Conservation (phyloP, 148 eudicot genomes). For the Rhododendron williamsianum region DNA sequence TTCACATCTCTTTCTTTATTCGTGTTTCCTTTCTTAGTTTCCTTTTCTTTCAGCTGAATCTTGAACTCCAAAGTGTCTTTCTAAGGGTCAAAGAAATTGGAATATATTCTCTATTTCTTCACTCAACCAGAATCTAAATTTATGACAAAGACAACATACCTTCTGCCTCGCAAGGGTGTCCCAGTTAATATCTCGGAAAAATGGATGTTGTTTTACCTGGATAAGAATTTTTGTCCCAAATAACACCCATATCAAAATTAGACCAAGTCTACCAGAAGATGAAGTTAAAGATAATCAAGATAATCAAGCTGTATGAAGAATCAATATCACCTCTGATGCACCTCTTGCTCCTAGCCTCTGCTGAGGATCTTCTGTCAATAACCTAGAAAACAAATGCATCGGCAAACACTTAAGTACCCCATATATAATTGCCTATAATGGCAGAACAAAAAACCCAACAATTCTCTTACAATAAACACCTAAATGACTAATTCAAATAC, state of each 20-base stretch:
- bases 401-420: background rate
- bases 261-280: background rate
- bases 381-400: conserved; percentile 32
- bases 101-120: background rate
- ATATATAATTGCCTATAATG: background rate
- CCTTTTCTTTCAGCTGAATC: background rate
- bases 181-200: conserved; percentile 95
- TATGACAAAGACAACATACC: conserved; percentile 29
- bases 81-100: background rate
- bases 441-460: background rate
- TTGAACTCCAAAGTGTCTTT: background rate
- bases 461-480: background rate
- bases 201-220: conserved; percentile 95
- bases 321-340: conserved; percentile 75
- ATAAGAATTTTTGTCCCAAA: conserved; percentile 7
- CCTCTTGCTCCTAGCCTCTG: conserved; percentile 96
- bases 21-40: background rate
- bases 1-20: background rate
- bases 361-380: conserved; percentile 86
- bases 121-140: background rate
- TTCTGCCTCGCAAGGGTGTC: conserved; percentile 98
- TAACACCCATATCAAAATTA: conserved; percentile 1
- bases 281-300: background rate
- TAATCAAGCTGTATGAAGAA: background rate
- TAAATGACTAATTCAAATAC: background rate